phyloP scores from a whole-genome alignment of 257 asterid species.

The Parsonsia alboflavescens region DNA sequence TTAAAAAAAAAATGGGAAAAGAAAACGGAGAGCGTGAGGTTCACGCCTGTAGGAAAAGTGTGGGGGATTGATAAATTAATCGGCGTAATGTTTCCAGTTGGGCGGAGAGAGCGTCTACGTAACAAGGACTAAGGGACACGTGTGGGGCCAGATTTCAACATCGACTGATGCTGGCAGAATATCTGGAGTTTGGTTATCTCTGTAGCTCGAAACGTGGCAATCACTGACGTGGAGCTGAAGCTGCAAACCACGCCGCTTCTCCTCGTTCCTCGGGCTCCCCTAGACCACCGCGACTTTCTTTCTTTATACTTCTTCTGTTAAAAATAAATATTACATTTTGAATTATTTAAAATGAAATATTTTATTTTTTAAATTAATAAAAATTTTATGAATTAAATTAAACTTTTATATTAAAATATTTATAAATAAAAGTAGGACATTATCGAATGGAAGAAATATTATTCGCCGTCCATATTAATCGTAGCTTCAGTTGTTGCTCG shows the following conservation, averaged over 20 bases:
- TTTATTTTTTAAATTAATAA: no score
- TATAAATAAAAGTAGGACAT: no score
- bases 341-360: no score
- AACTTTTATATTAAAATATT: no score
- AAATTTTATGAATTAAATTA: no score
- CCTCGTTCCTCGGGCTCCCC: not conserved
- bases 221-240: constrained; percentile 32
- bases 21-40: not conserved
- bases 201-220: constrained; percentile 39
- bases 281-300: constrained; percentile 1
- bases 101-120: constrained; percentile 28
- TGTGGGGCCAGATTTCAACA: constrained; percentile 41
- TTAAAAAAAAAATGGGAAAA: not conserved
- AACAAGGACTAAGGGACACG: constrained; percentile 33
- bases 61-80: not conserved
- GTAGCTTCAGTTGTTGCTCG: no score
- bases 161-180: constrained; percentile 41
- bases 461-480: no score
- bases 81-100: not conserved
- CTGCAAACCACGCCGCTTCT: not conserved
- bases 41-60: not conserved
- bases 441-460: no score
- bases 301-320: no score
- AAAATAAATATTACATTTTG: no score
- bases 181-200: constrained; percentile 25